A percentile compares a stretch with the other conserved stretches of the same genome.
Evolutionary conservation across 2,329 filamentous ascomycete species (phyloP).

Genomic region (Ophiosphaerella narmari): DNA sequence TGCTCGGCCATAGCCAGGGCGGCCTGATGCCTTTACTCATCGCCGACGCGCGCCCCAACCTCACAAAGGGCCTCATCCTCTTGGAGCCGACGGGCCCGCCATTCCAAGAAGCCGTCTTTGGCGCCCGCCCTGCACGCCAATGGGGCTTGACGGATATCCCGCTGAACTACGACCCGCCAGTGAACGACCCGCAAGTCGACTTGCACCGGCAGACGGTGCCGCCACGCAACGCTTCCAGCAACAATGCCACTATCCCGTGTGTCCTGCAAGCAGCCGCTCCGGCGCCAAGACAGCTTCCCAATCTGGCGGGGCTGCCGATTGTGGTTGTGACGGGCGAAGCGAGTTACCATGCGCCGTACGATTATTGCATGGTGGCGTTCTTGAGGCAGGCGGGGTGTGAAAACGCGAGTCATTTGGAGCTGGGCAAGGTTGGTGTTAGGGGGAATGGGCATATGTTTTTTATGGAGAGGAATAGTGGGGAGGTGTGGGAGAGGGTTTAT

Average conservation of each 20-base stretch:
- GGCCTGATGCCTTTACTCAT: constrained; percentile 26
- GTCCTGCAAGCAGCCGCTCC: no score
- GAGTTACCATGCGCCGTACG: constrained; percentile 59
- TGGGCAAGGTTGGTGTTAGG: constrained; percentile 66
- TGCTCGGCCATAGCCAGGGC: constrained; percentile 24
- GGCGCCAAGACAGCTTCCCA: constrained; percentile 15
- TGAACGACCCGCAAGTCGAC: constrained; percentile 5
- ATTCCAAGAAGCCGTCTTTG: constrained; percentile 4
- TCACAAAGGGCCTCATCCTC: constrained; percentile 28
- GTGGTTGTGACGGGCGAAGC: constrained; percentile 59
- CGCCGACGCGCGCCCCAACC: constrained; percentile 25
- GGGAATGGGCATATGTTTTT: constrained; percentile 52
- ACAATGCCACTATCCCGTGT: no score
- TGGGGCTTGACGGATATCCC: constrained; percentile 26
- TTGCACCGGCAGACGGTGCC: no score
- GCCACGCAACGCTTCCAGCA: no score
- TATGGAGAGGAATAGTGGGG: constrained; percentile 38
- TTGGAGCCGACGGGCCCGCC: constrained; percentile 24
- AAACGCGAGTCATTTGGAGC: constrained; percentile 20
- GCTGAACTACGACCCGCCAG: constrained; percentile 18
- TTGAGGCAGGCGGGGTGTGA: constrained; percentile 51
- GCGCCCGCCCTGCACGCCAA: constrained; percentile 18
- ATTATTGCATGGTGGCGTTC: constrained; percentile 60
- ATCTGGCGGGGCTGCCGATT: constrained; percentile 55
- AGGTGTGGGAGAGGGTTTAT: no score